Conservation (phyloP, 768 basidiomycete species). For the Phlegmacium glaucopus region DNA sequence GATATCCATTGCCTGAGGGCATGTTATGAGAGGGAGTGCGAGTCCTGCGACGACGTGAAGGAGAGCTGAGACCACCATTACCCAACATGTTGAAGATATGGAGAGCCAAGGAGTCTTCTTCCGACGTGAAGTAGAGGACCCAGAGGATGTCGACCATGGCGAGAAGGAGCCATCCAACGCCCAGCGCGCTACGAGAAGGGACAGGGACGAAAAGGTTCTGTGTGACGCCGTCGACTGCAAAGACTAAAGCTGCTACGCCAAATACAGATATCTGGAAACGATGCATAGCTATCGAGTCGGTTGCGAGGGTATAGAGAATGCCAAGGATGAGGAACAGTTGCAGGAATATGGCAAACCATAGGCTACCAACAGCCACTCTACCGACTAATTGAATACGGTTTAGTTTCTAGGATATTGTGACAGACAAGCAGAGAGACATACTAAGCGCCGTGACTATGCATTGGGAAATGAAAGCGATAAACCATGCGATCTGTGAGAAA, state of each 20-base stretch:
- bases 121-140: conserved; percentile 96
- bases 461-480: conserved; percentile 76
- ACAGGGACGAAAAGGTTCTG: conserved; percentile 55
- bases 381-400: conserved; percentile 26
- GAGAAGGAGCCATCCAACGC: conserved; percentile 92
- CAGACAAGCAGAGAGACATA: conserved; percentile 29
- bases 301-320: conserved; percentile 74
- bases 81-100: conserved; percentile 88
- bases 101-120: conserved; percentile 85
- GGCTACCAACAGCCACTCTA: conserved; percentile 49
- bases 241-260: conserved; percentile 82
- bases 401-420: not conserved
- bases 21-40: conserved; percentile 63
- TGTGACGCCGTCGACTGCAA: conserved; percentile 75
- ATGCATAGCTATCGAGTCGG: conserved; percentile 89
- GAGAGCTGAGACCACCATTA: conserved; percentile 80
- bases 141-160: conserved; percentile 91
- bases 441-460: conserved; percentile 56
- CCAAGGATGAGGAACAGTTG: conserved; percentile 70
- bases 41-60: conserved; percentile 74
- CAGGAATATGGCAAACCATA: conserved; percentile 87
- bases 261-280: conserved; percentile 90
- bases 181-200: conserved; percentile 72
- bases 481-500: conserved; percentile 57
- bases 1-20: conserved; percentile 59